phyloP scores from a whole-genome alignment of 352 stramenopile species.

The Phytopythium boreale region DNA sequence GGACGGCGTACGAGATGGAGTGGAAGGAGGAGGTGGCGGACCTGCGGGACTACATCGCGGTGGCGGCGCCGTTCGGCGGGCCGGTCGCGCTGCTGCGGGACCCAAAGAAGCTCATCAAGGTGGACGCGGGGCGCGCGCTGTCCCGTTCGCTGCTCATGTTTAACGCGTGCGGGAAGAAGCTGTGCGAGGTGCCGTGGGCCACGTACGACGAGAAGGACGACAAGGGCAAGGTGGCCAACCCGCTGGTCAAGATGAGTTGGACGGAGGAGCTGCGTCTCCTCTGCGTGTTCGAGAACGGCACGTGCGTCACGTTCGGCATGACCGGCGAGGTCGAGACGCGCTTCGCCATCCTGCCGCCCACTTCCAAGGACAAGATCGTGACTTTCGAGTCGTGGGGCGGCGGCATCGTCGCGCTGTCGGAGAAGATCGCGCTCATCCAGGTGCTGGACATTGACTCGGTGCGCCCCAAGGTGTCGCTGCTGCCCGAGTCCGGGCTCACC shows the following conservation, averaged over 20 bases:
- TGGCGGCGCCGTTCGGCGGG: slow-evolving; percentile 61
- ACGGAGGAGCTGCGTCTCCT: slow-evolving; percentile 81
- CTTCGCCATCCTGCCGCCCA: slow-evolving; percentile 62
- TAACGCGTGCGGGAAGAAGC: slow-evolving; percentile 63
- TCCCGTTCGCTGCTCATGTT: slow-evolving; percentile 67
- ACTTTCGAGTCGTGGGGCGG: slow-evolving; percentile 73
- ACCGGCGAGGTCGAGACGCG: slow-evolving; percentile 69
- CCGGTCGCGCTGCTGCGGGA: slow-evolving; percentile 73
- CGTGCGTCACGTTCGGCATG: slow-evolving; percentile 67
- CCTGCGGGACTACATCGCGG: slow-evolving; percentile 62
- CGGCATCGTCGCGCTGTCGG: slow-evolving; percentile 72
- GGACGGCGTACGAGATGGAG: slow-evolving; percentile 63
- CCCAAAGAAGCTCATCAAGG: slow-evolving; percentile 70
- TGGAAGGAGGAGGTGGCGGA: slow-evolving; percentile 59
- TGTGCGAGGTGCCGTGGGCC: slow-evolving; percentile 60
- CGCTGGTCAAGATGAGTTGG: slow-evolving; percentile 73
- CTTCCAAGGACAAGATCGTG: slow-evolving; percentile 74
- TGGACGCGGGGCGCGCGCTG: slow-evolving; percentile 46
- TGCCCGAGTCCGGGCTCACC: slow-evolving; percentile 72
- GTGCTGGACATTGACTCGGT: slow-evolving; percentile 79
- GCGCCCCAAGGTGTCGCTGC: slow-evolving; percentile 66
- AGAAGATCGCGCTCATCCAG: slow-evolving; percentile 82
- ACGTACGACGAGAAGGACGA: slow-evolving; percentile 65
- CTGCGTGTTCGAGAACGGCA: slow-evolving; percentile 74
- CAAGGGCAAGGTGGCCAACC: slow-evolving; percentile 26